Conservation (phyloP, 768 basidiomycete species). For the Psilocybe cubensis region DNA sequence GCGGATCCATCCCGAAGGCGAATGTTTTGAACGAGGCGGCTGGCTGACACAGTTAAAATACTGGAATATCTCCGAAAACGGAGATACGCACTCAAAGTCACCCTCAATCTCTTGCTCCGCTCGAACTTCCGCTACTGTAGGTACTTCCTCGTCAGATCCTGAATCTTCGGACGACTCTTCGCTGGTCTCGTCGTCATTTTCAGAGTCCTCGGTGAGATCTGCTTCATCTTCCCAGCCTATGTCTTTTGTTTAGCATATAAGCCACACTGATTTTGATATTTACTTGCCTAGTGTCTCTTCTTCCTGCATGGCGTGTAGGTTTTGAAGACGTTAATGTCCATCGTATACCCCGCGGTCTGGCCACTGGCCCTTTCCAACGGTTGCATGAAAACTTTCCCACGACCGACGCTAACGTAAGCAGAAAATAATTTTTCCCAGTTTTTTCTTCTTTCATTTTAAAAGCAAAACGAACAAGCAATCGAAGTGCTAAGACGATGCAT, state of each 20-base stretch:
- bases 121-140: constrained; percentile 19
- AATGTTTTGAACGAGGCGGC: constrained; percentile 72
- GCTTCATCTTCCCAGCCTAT: constrained; percentile 9
- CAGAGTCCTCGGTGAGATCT: constrained; percentile 13
- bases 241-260: not conserved
- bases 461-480: no score
- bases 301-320: not conserved
- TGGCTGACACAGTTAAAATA: constrained; percentile 27
- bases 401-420: no score
- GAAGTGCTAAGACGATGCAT: no score
- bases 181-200: constrained; percentile 16
- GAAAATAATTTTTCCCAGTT: no score
- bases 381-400: no score
- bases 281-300: not conserved
- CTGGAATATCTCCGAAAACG: not conserved
- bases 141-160: constrained; percentile 23
- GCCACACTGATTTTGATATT: not conserved
- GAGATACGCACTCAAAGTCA: constrained; percentile 54
- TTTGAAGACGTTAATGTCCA: no score
- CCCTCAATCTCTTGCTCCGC: constrained; percentile 57
- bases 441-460: no score
- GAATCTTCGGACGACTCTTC: constrained; percentile 17
- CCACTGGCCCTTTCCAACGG: no score
- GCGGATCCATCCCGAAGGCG: constrained; percentile 50
- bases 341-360: no score